A percentile compares a stretch with the other conserved stretches of the same genome.
Conservation (phyloP, 495 filamentous ascomycete species). For the Bathelium albidoporum region DNA sequence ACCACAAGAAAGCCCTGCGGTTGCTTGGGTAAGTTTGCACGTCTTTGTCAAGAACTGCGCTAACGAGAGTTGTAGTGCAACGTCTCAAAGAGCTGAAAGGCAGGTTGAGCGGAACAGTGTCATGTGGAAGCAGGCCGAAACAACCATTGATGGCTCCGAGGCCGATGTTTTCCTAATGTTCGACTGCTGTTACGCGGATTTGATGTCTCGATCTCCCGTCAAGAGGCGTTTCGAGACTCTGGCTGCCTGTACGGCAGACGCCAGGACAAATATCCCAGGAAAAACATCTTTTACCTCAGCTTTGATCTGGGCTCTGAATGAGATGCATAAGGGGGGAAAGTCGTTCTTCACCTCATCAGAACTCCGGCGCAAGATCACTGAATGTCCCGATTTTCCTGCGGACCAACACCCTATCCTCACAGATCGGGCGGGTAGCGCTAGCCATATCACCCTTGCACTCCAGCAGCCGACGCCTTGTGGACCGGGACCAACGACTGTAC, state of each 20-base stretch:
- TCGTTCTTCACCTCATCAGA: not conserved
- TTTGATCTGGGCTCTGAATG: not conserved
- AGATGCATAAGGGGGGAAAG: not conserved
- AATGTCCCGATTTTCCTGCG: not conserved
- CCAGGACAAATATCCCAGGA: not conserved
- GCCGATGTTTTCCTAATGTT: conserved; percentile 17
- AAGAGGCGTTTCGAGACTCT: not conserved
- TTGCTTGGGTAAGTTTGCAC: not conserved
- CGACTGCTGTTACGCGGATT: conserved; percentile 5
- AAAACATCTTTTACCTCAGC: not conserved
- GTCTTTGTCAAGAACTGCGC: not conserved
- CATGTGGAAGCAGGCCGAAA: conserved; percentile 2
- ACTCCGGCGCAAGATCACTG: not conserved
- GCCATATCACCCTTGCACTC: not conserved
- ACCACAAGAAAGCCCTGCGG: not conserved
- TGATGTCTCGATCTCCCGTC: not conserved
- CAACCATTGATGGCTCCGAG: not conserved
- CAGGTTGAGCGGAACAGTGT: not conserved
- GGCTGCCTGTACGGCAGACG: not conserved
- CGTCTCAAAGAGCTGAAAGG: not conserved
- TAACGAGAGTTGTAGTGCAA: not conserved
- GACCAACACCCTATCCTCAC: not conserved
- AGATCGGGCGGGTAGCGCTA: not conserved
- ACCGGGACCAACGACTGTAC: no score
- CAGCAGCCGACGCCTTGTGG: not conserved